A percentile compares a stretch with the other conserved stretches of the same genome.
These are phyloP conservation scores for Acanthamoeba royreba DNA, from an alignment of 208 protist genomes.

Conservation along the genomic window DNA sequence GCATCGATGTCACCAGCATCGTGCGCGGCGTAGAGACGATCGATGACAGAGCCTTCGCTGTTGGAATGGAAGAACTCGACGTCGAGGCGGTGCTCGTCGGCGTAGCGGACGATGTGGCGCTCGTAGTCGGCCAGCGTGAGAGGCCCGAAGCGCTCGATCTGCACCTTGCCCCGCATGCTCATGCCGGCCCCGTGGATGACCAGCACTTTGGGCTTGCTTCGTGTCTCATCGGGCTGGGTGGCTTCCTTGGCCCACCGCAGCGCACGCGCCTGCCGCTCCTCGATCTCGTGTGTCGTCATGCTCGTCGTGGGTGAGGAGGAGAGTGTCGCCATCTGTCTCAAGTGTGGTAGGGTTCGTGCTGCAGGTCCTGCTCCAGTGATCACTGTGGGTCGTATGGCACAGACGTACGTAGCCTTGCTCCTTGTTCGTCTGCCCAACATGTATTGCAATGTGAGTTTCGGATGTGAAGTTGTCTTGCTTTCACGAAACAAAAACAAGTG, in stretches of 20 bases:
- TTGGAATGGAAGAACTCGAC: conserved; percentile 4
- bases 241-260: background rate
- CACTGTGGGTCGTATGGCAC: too few relatives aligned
- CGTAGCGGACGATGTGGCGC: background rate
- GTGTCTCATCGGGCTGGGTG: background rate
- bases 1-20: background rate
- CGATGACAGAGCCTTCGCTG: background rate
- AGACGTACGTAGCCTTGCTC: too few relatives aligned
- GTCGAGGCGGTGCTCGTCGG: background rate
- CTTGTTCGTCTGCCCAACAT: too few relatives aligned
- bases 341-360: too few relatives aligned
- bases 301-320: too few relatives aligned
- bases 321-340: too few relatives aligned
- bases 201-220: conserved; percentile 1
- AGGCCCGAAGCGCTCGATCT: background rate
- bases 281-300: background rate
- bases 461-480: too few relatives aligned
- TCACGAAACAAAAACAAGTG: too few relatives aligned
- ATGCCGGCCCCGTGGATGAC: background rate
- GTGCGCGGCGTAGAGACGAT: background rate
- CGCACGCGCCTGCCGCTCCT: background rate
- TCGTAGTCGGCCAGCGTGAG: conserved; percentile 14
- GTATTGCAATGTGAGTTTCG: too few relatives aligned
- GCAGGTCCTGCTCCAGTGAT: too few relatives aligned
- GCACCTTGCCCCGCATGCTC: background rate